Evolutionary conservation across 495 filamentous ascomycete species (phyloP).

Genomic region (Parmelia sp.): DNA sequence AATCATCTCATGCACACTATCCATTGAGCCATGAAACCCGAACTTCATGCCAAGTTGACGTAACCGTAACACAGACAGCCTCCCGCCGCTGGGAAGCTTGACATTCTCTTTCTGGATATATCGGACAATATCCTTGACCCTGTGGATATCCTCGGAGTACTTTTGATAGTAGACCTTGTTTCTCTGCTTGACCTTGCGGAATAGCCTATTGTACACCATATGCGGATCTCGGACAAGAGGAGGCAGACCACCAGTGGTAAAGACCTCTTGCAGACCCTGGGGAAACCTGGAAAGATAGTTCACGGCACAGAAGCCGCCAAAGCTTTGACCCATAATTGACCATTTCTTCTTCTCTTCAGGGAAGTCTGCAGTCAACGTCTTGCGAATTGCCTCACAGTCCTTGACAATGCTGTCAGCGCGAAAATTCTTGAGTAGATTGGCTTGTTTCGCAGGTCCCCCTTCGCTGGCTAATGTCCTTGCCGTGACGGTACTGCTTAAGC

Average conservation of each 20-base stretch:
- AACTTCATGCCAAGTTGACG: constrained; percentile 69
- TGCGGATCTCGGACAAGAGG: constrained; percentile 66
- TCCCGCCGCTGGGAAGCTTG: constrained; percentile 58
- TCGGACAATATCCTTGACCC: constrained; percentile 58
- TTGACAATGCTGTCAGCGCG: constrained; percentile 83
- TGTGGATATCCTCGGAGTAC: constrained; percentile 72
- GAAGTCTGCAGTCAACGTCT: constrained; percentile 61
- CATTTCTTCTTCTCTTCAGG: constrained; percentile 69
- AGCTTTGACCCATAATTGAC: constrained; percentile 82
- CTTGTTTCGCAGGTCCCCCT: constrained; percentile 60
- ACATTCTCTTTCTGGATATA: constrained; percentile 55
- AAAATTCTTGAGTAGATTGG: constrained; percentile 76
- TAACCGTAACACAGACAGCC: constrained; percentile 62
- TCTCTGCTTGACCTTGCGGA: constrained; percentile 54
- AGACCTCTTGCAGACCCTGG: constrained; percentile 71
- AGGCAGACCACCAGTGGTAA: constrained; percentile 74
- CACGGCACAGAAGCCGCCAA: constrained; percentile 78
- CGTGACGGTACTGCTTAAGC: constrained; percentile 71
- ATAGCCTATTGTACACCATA: constrained; percentile 68
- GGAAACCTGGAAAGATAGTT: constrained; percentile 79
- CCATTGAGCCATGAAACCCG: constrained; percentile 59
- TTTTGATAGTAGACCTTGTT: constrained; percentile 79
- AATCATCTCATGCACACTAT: constrained; percentile 51
- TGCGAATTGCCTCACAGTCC: constrained; percentile 80
- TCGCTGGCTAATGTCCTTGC: constrained; percentile 58